These are phyloP conservation scores for Daldinia bambusicola DNA, from an alignment of 495 filamentous ascomycete genomes.

Conservation along the genomic window DNA sequence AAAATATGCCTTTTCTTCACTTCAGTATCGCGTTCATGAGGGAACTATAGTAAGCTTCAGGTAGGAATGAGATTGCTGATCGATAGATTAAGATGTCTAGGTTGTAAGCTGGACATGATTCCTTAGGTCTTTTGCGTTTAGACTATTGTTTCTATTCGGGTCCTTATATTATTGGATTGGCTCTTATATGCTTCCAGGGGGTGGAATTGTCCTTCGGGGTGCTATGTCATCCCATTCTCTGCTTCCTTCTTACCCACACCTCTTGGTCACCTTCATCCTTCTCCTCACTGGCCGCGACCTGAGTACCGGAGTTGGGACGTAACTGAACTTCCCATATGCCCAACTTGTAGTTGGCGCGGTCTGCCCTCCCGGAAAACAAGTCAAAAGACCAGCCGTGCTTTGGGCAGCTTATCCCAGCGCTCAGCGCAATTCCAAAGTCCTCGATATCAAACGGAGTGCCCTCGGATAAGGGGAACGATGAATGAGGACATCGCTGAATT, in stretches of 20 bases:
- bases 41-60: too few species aligned
- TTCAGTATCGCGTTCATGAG: too few species aligned
- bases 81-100: too few species aligned
- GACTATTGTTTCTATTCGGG: too few species aligned
- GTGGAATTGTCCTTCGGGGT: too few species aligned
- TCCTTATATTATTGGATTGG: too few species aligned
- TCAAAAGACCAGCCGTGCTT: slow-evolving; percentile 73
- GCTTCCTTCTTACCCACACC: slow-evolving; percentile 65
- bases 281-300: slow-evolving; percentile 15
- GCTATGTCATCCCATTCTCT: slow-evolving; percentile 51
- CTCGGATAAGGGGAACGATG: slow-evolving; percentile 65
- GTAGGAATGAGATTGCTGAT: too few species aligned
- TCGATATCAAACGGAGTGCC: slow-evolving; percentile 70
- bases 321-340: slow-evolving; percentile 69
- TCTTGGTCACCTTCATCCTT: slow-evolving; percentile 55
- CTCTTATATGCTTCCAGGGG: too few species aligned
- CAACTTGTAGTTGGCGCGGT: slow-evolving; percentile 67
- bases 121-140: too few species aligned
- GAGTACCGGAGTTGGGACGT: slow-evolving; percentile 48
- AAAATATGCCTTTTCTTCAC: too few species aligned
- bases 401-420: slow-evolving; percentile 66
- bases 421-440: slow-evolving; percentile 65
- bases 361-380: slow-evolving; percentile 63
- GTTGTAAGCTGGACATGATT: too few species aligned
- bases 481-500: slow-evolving; percentile 68